Evolutionary conservation across 1,284 basidiomycete genomes (phyloP).

Genomic region (Boletus smithii): DNA sequence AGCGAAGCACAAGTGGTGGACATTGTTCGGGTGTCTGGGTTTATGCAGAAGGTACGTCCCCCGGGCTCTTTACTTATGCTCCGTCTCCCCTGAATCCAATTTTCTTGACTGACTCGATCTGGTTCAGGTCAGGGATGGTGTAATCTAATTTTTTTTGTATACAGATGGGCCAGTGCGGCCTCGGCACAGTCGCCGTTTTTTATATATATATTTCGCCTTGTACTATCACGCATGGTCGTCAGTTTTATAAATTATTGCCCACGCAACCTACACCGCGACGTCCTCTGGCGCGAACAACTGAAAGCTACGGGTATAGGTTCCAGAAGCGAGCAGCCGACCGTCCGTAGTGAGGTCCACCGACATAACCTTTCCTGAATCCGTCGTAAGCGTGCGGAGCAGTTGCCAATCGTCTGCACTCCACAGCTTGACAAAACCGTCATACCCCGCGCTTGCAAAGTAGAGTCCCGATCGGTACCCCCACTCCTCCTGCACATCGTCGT

Average conservation of each 20-base stretch:
- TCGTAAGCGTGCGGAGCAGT: conserved; percentile 80
- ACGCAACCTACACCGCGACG: conserved; percentile 31
- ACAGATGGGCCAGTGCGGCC: conserved; percentile 12
- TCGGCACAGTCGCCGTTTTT: conserved; percentile 10
- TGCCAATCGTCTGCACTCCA: conserved; percentile 99
- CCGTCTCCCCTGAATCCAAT: conserved; percentile 18
- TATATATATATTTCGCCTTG: conserved; percentile 10
- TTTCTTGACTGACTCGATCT: conserved; percentile 22
- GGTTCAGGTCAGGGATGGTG: conserved; percentile 61
- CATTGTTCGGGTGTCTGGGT: conserved; percentile 81
- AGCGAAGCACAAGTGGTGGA: conserved; percentile 84
- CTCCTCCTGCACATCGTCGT: conserved; percentile 43
- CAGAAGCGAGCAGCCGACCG: conserved; percentile 81
- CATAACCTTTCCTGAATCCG: conserved; percentile 98
- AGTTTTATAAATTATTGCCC: conserved; percentile 21
- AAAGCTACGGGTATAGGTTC: conserved; percentile 91
- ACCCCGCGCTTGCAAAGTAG: conserved; percentile 91
- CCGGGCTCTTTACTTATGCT: conserved; percentile 1
- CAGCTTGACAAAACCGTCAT: conserved; percentile 92
- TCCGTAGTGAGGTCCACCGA: conserved; percentile 87
- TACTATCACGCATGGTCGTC: conserved; percentile 14
- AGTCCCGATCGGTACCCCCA: conserved; percentile 81
- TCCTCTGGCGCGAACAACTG: conserved; percentile 82
- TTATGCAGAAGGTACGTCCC: conserved; percentile 74
- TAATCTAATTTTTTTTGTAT: conserved; percentile 45